Conservation (phyloP, 768 basidiomycete species). For the Calocybe cyanea region DNA sequence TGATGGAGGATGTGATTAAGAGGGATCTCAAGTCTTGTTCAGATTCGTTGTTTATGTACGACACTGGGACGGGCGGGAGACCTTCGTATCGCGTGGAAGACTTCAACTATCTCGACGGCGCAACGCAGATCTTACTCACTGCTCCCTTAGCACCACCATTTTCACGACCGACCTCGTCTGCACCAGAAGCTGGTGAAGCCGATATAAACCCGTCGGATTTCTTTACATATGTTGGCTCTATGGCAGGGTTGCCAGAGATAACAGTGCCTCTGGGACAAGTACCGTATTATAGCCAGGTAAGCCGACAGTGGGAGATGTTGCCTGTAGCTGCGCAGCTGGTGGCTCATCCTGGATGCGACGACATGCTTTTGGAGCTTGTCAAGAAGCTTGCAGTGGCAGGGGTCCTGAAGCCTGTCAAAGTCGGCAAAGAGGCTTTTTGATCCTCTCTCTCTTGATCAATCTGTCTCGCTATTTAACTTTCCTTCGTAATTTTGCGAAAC, state of each 20-base stretch:
- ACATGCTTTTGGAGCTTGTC: conserved; percentile 29
- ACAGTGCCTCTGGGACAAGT: conserved; percentile 35
- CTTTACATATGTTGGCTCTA: conserved; percentile 32
- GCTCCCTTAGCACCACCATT: conserved; percentile 3
- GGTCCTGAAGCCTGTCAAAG: conserved; percentile 20
- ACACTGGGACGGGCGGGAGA: conserved; percentile 28
- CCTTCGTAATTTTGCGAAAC: too few relatives aligned
- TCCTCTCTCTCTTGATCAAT: too few relatives aligned
- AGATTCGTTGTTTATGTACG: conserved; percentile 33
- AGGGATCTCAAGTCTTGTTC: conserved; percentile 28
- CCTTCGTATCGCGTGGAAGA: conserved; percentile 34
- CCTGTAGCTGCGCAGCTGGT: conserved; percentile 35
- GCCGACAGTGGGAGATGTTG: conserved; percentile 27
- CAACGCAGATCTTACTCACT: conserved; percentile 24
- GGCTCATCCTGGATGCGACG: conserved; percentile 31
- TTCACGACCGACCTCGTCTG: too few relatives aligned
- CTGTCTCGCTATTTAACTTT: too few relatives aligned
- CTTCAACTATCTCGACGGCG: conserved; percentile 27
- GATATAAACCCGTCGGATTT: conserved; percentile 20
- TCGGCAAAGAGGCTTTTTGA: conserved; percentile 21
- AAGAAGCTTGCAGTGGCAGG: conserved; percentile 23
- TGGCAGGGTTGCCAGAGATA: conserved; percentile 34
- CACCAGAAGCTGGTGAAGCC: too few relatives aligned
- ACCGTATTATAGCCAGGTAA: conserved; percentile 30
- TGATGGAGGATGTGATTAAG: conserved; percentile 25